A percentile compares a stretch with the other conserved stretches of the same genome.
Conservation (phyloP, 345 rosid genomes). For the Noccaea bulbosa region DNA sequence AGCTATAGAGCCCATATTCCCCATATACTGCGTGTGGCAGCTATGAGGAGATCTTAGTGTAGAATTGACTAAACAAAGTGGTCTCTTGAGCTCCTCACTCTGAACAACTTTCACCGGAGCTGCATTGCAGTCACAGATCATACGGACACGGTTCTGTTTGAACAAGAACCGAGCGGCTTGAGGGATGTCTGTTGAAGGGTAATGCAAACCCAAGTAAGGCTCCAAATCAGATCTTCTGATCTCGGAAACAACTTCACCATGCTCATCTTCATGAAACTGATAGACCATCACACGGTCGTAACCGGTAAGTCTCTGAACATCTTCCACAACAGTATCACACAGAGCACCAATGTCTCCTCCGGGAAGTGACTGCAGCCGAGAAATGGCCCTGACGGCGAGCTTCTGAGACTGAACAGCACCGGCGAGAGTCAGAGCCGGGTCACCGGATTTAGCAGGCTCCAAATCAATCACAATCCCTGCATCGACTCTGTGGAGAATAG, state of each 20-base stretch:
- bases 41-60: conserved; percentile 75
- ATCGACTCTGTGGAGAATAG: conserved; percentile 78
- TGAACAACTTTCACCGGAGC: conserved; percentile 63
- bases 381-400: conserved; percentile 74
- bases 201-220: conserved; percentile 87
- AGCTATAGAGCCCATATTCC: conserved; percentile 82
- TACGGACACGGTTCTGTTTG: conserved; percentile 77
- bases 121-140: conserved; percentile 80
- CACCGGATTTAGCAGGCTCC: conserved; percentile 71
- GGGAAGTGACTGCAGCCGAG: conserved; percentile 84
- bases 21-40: conserved; percentile 80
- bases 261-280: conserved; percentile 85
- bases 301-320: conserved; percentile 80
- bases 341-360: conserved; percentile 78
- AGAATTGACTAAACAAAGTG: conserved; percentile 80
- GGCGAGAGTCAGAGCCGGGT: conserved; percentile 68
- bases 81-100: conserved; percentile 63
- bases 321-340: conserved; percentile 88
- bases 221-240: conserved; percentile 81
- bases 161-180: conserved; percentile 87
- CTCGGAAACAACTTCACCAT: conserved; percentile 89
- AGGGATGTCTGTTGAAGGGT: conserved; percentile 88
- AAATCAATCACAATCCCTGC: conserved; percentile 81
- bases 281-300: conserved; percentile 91
- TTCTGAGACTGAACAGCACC: conserved; percentile 91